phyloP scores from a whole-genome alignment of 139 green algal genomes.

The Chlamydomonas eustigma region DNA sequence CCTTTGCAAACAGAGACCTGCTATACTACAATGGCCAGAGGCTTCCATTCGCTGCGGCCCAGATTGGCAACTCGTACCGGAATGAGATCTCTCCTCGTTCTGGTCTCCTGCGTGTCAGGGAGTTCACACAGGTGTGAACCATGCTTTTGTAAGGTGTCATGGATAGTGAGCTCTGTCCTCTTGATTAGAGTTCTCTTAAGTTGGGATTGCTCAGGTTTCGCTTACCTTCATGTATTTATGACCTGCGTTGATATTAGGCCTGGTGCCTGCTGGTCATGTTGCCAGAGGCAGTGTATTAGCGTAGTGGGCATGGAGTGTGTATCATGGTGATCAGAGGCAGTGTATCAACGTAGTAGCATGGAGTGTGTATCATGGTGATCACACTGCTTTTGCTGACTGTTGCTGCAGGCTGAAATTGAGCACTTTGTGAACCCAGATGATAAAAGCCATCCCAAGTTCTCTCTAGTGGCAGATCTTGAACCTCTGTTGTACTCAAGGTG shows the following conservation, averaged over 20 bases:
- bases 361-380: too few relatives aligned
- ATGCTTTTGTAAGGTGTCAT: too few relatives aligned
- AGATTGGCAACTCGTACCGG: slow-evolving; percentile 94
- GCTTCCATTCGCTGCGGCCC: slow-evolving; percentile 95
- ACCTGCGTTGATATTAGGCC: too few relatives aligned
- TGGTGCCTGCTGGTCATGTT: too few relatives aligned
- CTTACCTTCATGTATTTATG: too few relatives aligned
- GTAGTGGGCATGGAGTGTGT: background rate
- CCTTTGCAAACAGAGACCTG: slow-evolving; percentile 68
- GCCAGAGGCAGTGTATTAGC: too few relatives aligned
- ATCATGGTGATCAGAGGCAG: too few relatives aligned
- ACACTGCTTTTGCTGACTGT: too few relatives aligned
- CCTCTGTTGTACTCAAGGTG: slow-evolving; percentile 89
- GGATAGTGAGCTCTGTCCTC: too few relatives aligned
- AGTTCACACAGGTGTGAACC: slow-evolving; percentile 88
- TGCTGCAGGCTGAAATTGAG: slow-evolving; percentile 95
- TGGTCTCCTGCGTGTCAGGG: slow-evolving; percentile 92
- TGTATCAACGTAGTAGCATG: too few relatives aligned
- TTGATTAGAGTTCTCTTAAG: too few relatives aligned
- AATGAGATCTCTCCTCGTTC: slow-evolving; percentile 93
- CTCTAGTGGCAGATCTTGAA: slow-evolving; percentile 62
- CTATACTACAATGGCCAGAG: slow-evolving; percentile 98
- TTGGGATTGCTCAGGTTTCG: too few relatives aligned
- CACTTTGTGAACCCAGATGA: slow-evolving; percentile 94
- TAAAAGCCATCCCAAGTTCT: slow-evolving; percentile 94